Evolutionary conservation across 257 asterid genomes (phyloP).

Genomic region (Solanum corneliomulleri): DNA sequence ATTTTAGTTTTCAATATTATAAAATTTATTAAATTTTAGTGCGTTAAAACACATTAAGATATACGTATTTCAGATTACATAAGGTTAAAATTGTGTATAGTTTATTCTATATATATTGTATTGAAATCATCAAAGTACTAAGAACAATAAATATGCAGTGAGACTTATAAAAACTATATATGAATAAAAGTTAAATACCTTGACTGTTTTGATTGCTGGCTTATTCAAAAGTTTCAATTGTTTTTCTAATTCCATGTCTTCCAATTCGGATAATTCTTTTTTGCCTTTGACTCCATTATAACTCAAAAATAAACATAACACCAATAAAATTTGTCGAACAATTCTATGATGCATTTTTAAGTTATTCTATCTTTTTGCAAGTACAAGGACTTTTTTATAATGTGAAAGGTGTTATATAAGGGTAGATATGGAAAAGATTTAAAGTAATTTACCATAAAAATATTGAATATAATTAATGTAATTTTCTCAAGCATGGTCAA

Average conservation of each 20-base stretch:
- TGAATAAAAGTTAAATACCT: not conserved
- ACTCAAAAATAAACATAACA: not conserved
- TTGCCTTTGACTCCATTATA: not conserved
- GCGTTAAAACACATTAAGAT: not conserved
- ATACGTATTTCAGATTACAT: not conserved
- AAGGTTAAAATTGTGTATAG: no score
- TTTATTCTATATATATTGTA: not conserved
- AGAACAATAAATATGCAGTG: not conserved
- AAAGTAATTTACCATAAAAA: no score
- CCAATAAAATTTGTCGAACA: not conserved
- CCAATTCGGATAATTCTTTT: not conserved
- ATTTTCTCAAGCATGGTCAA: not conserved
- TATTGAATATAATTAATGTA: not conserved
- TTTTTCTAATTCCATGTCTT: not conserved
- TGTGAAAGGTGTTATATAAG: not conserved
- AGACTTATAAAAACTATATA: not conserved
- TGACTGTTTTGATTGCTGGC: not conserved
- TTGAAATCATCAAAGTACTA: not conserved
- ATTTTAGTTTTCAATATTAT: fast-evolving
- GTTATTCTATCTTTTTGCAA: not conserved
- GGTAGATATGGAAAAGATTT: not conserved
- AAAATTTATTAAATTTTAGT: no score
- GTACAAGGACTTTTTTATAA: not conserved
- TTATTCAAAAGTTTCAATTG: not conserved
- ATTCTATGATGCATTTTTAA: not conserved